Base-by-base conservation (phyloP, 1,139 yeast species). In the Yamadazyma blattariae region DNA sequence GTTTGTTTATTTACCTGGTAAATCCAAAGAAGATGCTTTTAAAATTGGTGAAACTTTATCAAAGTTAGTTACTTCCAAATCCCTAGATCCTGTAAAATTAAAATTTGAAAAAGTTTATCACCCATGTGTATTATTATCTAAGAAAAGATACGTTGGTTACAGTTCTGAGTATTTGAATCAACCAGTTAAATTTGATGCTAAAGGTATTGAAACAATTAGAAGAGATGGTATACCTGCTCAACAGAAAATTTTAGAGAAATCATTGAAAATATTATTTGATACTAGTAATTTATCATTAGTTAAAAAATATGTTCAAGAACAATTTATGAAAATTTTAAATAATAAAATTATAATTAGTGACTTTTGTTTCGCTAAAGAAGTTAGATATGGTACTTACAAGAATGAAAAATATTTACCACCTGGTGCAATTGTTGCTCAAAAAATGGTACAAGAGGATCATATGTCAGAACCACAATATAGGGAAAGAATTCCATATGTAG, bases 171-270 rank as follows among this genome's bases (percentile, higher is more conserved):
- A 58, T 23, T 72, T 67, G 27, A 60, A 59, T 13, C 90, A 85
- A 47, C 47, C 36, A 3, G 59, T 46, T 7, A 71, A 61, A 21
- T 90, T 92, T 56, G 97, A 92, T 62, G 97, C 98, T 3, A 92
- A 92, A 50, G 98, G 98, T 1, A 89, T 88, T 13, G 98, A 92
- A 56, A 92, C 97, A 0, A 85, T 92, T 0, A 59, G 98, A 41
- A 66, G 98, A 45, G 98, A 92, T 58, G 97, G 97, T 0, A 84
- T 90, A 13, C 95, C 95, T 0, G 96, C 96, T 0, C 95, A 86
- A 47, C 95, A 79, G 57, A 83, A 83, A 49, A 79, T 92, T 27
- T 80, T 87, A 18, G 95, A 87, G 43, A 76, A 77, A 41, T 63
- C 85, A 0, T 59, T 92, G 8, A 64, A 83, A 27, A 67, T 79